Evolutionary conservation across 1,284 basidiomycete genomes (phyloP), one percentile per base, ranked within the genome.

Genomic region (Retiboletus flavoniger): DNA sequence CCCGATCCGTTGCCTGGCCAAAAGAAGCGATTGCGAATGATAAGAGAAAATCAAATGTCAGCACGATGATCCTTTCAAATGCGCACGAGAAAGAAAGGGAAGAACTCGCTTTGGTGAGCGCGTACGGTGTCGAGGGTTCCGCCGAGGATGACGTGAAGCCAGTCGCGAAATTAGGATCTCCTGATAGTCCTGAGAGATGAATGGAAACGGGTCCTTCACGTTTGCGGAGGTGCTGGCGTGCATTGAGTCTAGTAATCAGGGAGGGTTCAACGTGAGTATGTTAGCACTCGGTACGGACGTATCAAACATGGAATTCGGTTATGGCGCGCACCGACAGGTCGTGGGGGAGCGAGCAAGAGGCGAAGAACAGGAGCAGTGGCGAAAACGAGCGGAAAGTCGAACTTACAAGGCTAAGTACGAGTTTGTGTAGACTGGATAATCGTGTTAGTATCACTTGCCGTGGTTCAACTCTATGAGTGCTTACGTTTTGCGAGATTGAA

Each of bases 401-500:
- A 57, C 61, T 52, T 43, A 62, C 61, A 62, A n/a, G 2, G 61
- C 53, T 4, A 62, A 38, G 29, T 63, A 62, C 4, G 61, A 64
- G 11, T 62, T 62, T 10, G 42, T 50, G 21, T 63, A 65, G 8
- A 62, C 61, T 62, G n/a, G 14, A 29, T 1, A 34, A 35, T 6
- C n/a, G 1, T 19, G 7, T 47, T 29, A 43, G 32, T 8, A 14
- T 40, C 47, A 17, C 11, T 26, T 13, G 11, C 5, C 1, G 1
- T 1, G 6, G 2, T 21, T 38, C 35, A n/a, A 39, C 0, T 28
- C 10, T 19, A n/a, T 9, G 26, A 40, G 9, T 17, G 5, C 54
- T 57, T 19, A 63, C 63, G 7, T 28, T 62, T 64, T 39, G 57
- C 52, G 3, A 62, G 63, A 39, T 53, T 65, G 38, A 62, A 61